Base-by-base conservation (phyloP, 2,329 filamentous ascomycete genomes). In the Cladosporium sp. region DNA sequence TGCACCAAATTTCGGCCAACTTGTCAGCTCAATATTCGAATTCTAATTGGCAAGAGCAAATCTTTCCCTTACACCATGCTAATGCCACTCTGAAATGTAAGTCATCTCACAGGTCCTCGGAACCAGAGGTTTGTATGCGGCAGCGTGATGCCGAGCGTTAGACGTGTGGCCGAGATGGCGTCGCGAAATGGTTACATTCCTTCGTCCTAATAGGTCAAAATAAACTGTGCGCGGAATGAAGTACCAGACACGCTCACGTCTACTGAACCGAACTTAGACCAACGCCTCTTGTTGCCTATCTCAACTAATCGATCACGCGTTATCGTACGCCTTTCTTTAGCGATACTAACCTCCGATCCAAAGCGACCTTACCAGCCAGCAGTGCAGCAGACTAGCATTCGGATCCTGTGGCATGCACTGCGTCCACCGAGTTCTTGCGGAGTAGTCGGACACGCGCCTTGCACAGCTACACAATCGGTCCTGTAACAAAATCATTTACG, bases 111-210 rank as follows among this genome's bases (percentile, higher is more conserved):
- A 45, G 42, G 42, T 15, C 4, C 42, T 28, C 17, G 5, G 8
- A 9, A n/a, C 15, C 20, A n/a, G 12, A 45, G 15, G 5, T 45
- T 22, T 22, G 42, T 45, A n/a, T 14, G 14, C n/a, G 20, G 42
- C 28, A 45, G 42, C 14, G 42, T 45, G 22, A 45, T 25, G 42
- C 42, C 42, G 42, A 45, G 42, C 22, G 2, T 14, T 20, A 20
- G 39, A 47, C 22, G 15, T 22, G 43, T 49, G 43, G 12, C 17
- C 15, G 38, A 40, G 5, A 19, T 22, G 40, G 47, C 47, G 40
- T 37, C 42, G 52, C 52, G 52, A 39, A 56, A 28, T 47, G 42
- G 42, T 43, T 38, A 37, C 52, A 56, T 56, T 56, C 52, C 52
- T 56, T 56, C 42, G 30, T 49, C 36, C 42, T 34, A 34, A 34